Base-by-base conservation (phyloP, 1,284 basidiomycete species). In the Phellinidium pouzarii region DNA sequence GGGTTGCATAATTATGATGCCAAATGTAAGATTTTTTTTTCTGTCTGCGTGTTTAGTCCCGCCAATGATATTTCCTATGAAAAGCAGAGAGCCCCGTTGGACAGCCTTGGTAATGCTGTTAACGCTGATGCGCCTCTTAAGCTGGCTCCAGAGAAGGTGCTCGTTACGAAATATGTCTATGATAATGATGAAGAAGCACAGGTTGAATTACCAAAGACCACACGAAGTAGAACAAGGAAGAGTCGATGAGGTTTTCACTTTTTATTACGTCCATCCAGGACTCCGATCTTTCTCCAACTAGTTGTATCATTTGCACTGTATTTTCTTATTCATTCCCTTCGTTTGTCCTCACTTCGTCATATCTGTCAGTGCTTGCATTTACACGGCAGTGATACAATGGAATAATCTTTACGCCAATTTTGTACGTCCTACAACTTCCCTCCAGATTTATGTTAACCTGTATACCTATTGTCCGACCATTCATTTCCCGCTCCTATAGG, bases 141-240 rank as follows among this genome's bases (percentile, higher is more conserved):
- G 34, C 71, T 92, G 25, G 76, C 79, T 42, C 72, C 75, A 25
- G 82, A 88, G 63, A 80, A 80, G 55, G 71, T 94, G 31, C 69
- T 80, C 41, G 83, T 93, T 31, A 85, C 87, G 68, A 90, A 82
- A 59, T 87, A 84, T 63, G 80, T 92, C 31, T 93, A 92, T 59
- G 89, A 92, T 57, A 82, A 83, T 54, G 89, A 92, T 59, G 67
- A 65, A 36, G 62, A 62, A 38, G 68, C 66, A 17, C 64, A 66
- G 44, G 44, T 48, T n/a, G 22, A 48, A n/a, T 34, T 41, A 26
- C 56, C 57, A 45, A 82, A 79, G 65, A 71, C 69, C 52, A 84
- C 82, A 29, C 64, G 73, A 53, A 73, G 69, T 40, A 76, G 66
- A 60, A 63, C 67, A 52, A 77, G 68, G 68, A 77, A 69, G 58